Base-by-base conservation (phyloP, 495 filamentous ascomycete genomes). In the Achaetomiella virescens region DNA sequence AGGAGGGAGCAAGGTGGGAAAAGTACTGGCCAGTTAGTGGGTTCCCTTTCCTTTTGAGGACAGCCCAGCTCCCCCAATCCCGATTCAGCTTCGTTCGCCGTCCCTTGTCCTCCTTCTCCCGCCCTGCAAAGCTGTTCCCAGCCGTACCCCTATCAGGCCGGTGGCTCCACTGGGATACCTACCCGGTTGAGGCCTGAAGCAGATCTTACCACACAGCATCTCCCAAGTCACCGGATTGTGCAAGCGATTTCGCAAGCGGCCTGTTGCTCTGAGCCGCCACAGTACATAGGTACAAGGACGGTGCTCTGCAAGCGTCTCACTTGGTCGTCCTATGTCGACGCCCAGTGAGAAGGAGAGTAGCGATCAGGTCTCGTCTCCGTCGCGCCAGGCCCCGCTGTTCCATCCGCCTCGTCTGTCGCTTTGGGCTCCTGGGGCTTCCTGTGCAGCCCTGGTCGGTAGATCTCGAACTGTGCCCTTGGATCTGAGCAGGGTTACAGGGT, bases 111-210 rank as follows among this genome's bases (percentile, higher is more conserved):
- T n/a, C 37, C 31, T 57, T 50, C 47, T 31, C 24, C 37, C 45
- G 43, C 33, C 53, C 49, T 54, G 52, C 54, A 60, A 18, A n/a
- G 27, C 44, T 54, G 43, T 47, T n/a, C 48, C 17, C 48, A 21
- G 49, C 53, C 18, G 36, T 27, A 5, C n/a, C 40, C 47, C 47
- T 37, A n/a, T 52, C 54, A 36, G 48, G 44, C 41, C 55, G 40
- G 48, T 22, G 46, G 45, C 60, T 55, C 62, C 67, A 62, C 62
- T 50, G 36, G 58, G 35, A 42, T 38, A 59, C 51, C 59, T 54
- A 49, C 52, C 60, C 52, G 54, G 58, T 66, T 67, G 67, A 67
- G 55, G 65, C 62, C 67, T 62, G 60, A 69, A 52, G 54, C 43
- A 51, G 37, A 48, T 17, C 44, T 33, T 62, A 67, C 65, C 65